These are phyloP conservation scores for Dactylella cylindrospora DNA, from an alignment of 2,329 filamentous ascomycete species.

Conservation along the genomic window DNA sequence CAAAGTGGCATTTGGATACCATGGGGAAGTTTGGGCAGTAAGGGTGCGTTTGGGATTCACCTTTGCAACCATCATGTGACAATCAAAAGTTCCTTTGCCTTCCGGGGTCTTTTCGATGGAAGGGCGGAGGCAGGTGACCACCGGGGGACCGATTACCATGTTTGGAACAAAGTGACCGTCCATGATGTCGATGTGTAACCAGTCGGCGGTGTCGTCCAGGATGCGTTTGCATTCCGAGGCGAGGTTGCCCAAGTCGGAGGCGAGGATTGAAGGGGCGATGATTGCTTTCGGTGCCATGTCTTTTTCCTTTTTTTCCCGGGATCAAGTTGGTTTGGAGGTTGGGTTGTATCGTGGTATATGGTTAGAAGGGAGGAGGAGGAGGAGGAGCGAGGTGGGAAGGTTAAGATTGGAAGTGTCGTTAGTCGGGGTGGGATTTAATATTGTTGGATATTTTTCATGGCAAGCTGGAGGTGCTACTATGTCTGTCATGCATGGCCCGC, in stretches of 20 bases:
- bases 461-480: too few species aligned
- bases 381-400: too few species aligned
- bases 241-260: slow-evolving; percentile 88
- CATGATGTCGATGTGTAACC: slow-evolving; percentile 93
- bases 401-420: too few species aligned
- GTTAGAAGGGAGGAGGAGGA: too few species aligned
- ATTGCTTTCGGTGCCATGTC: slow-evolving; percentile 88
- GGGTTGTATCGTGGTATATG: too few species aligned
- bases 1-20: slow-evolving; percentile 11
- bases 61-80: slow-evolving; percentile 96
- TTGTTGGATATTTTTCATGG: too few species aligned
- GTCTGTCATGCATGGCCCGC: too few species aligned
- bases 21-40: too few species aligned
- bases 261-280: slow-evolving; percentile 96
- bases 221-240: slow-evolving; percentile 83
- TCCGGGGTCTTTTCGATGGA: slow-evolving; percentile 73
- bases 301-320: neutral
- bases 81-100: slow-evolving; percentile 92
- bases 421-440: too few species aligned
- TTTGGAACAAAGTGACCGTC: slow-evolving; percentile 99
- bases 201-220: slow-evolving; percentile 83
- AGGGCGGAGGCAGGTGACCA: slow-evolving; percentile 87
- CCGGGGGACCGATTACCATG: slow-evolving; percentile 92
- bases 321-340: too few species aligned
- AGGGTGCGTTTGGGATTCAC: neutral